Evolutionary conservation across 2,329 filamentous ascomycete species (phyloP).

Genomic region (Aspergillus sp.): DNA sequence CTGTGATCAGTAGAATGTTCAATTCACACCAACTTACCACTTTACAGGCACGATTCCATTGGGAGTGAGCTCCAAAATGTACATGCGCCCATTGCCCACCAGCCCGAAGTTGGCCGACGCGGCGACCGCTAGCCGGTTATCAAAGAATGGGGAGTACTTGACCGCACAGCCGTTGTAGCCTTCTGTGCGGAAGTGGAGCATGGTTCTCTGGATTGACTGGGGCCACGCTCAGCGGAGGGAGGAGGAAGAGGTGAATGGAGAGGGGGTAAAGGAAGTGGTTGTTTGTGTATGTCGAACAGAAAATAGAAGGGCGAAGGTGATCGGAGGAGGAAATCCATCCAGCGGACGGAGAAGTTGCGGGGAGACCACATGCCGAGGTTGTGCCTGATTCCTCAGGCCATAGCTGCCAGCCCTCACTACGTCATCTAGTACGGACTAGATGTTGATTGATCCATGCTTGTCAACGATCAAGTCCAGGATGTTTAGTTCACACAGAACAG

Average conservation of each 20-base stretch:
- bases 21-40: slow-evolving; percentile 52
- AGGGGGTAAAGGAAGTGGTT: neutral
- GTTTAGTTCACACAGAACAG: neutral
- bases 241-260: neutral
- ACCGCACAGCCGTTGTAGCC: slow-evolving; percentile 96
- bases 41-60: slow-evolving; percentile 82
- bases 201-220: slow-evolving; percentile 39
- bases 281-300: neutral
- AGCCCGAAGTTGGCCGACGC: slow-evolving; percentile 94
- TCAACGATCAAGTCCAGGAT: too few species aligned
- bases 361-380: slow-evolving; percentile 10
- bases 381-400: neutral
- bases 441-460: too few species aligned
- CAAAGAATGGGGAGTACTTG: slow-evolving; percentile 98
- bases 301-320: neutral
- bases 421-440: too few species aligned
- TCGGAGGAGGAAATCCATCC: neutral
- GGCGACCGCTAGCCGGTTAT: slow-evolving; percentile 86
- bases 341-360: slow-evolving; percentile 1
- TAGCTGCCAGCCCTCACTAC: neutral
- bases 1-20: neutral
- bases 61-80: slow-evolving; percentile 76
- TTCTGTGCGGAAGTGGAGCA: slow-evolving; percentile 92
- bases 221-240: neutral
- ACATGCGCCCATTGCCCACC: slow-evolving; percentile 90